Evolutionary conservation across 331 rosid species (phyloP).

Genomic region (Saraca asoca): DNA sequence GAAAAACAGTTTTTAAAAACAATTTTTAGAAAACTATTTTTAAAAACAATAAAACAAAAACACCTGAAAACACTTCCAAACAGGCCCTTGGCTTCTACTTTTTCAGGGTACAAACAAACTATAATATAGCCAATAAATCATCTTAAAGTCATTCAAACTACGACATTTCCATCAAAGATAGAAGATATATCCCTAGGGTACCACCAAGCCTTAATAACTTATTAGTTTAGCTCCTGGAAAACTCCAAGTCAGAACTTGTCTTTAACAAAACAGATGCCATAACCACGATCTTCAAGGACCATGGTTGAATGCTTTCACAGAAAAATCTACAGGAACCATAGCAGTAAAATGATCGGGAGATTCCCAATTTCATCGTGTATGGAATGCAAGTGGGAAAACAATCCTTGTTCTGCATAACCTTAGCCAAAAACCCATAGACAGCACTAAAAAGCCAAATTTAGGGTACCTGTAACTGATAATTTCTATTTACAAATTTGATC

Average conservation of each 20-base stretch:
- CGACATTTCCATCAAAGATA: slow-evolving; percentile 16
- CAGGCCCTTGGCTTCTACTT: too few species aligned
- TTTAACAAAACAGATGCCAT: too few species aligned
- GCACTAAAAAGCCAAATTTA: slow-evolving; percentile 25
- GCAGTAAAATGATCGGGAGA: slow-evolving; percentile 35
- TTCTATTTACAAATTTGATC: slow-evolving; percentile 48
- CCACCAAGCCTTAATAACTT: slow-evolving; percentile 28
- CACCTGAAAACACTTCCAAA: too few species aligned
- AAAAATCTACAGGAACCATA: slow-evolving; percentile 26
- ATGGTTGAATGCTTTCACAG: slow-evolving; percentile 31
- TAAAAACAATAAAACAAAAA: too few species aligned
- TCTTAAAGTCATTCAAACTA: slow-evolving; percentile 19
- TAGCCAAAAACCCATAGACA: slow-evolving; percentile 38
- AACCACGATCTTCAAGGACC: slow-evolving; percentile 43
- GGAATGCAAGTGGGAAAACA: slow-evolving; percentile 42
- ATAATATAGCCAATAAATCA: slow-evolving; percentile 22
- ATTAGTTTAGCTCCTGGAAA: slow-evolving; percentile 27
- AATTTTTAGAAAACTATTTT: too few species aligned
- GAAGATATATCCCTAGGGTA: slow-evolving; percentile 7
- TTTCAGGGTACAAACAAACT: slow-evolving; percentile 30
- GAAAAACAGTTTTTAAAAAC: too few species aligned
- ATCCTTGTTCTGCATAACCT: slow-evolving; percentile 40
- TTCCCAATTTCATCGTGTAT: slow-evolving; percentile 29
- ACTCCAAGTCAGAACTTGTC: slow-evolving; percentile 32
- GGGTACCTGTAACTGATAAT: slow-evolving; percentile 39